Conservation (phyloP, 306 rosid genomes). For the peach (Prunus persica) region Prunus_persica_NCBIv2 NC_034012.1:18140001-18140500, state of each 20-base stretch:
- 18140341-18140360: constrained; percentile 23
- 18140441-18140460: constrained; percentile 59
- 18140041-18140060: not conserved
- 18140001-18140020: constrained; percentile 99
- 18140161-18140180: not conserved
- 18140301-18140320: not conserved
- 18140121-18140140: not conserved
- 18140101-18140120: not conserved
- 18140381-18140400: constrained; percentile 99
- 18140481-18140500: constrained; percentile 98
- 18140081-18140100: not conserved
- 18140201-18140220: not conserved
- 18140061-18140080: not conserved
- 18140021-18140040: constrained; percentile 62
- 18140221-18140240: not conserved
- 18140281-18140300: not conserved
- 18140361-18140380: constrained; percentile 69
- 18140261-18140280: not conserved
- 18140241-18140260: not conserved
- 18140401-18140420: constrained; percentile 94
- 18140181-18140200: not conserved
- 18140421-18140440: constrained; percentile 91
- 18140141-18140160: not conserved
- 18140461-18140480: constrained; percentile 91
- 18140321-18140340: not conserved